Percentiles rank a stretch among this genome's conserved stretches.
Evolutionary conservation across 2,329 filamentous ascomycete species (phyloP).

Genomic region (Ploettnerulaceae sp.): DNA sequence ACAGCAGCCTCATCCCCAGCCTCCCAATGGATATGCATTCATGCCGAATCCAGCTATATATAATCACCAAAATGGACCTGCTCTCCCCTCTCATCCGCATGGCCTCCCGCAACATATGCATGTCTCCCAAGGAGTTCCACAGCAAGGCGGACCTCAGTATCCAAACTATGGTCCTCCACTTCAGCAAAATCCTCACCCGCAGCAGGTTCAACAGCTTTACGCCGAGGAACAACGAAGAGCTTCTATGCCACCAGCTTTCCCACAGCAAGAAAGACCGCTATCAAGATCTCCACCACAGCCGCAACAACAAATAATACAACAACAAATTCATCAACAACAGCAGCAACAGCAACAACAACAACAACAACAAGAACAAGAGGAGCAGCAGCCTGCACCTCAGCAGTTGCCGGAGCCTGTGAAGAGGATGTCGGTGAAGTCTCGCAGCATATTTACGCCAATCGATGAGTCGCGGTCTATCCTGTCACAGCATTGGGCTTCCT

Average conservation of each 20-base stretch:
- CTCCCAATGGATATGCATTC: conserved; percentile 72
- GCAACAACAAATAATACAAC: conserved; percentile 49
- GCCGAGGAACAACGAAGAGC: conserved; percentile 71
- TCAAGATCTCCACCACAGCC: conserved; percentile 55
- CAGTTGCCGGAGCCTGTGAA: conserved; percentile 46
- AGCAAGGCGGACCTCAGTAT: conserved; percentile 38
- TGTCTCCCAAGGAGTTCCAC: conserved; percentile 36
- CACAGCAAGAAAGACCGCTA: conserved; percentile 51
- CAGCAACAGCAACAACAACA: conserved; percentile 48
- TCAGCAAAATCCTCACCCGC: conserved; percentile 35
- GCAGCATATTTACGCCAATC: conserved; percentile 94
- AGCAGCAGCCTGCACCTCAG: conserved; percentile 45
- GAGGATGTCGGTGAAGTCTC: conserved; percentile 47
- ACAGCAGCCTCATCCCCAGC: conserved; percentile 56
- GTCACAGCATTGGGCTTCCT: conserved; percentile 73
- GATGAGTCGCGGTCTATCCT: conserved; percentile 87
- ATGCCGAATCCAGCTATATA: conserved; percentile 85
- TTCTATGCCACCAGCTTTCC: conserved; percentile 67
- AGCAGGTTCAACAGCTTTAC: conserved; percentile 60
- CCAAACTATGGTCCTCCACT: conserved; percentile 37
- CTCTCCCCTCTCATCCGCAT: conserved; percentile 33
- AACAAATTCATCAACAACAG: conserved; percentile 47
- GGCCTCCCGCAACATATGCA: conserved; percentile 30
- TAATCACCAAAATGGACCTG: conserved; percentile 51
- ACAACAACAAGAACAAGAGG: conserved; percentile 42